These are phyloP conservation scores for Suhomyces panamericanus DNA, from an alignment of 1,139 yeast species.

Conservation along the genomic window DNA sequence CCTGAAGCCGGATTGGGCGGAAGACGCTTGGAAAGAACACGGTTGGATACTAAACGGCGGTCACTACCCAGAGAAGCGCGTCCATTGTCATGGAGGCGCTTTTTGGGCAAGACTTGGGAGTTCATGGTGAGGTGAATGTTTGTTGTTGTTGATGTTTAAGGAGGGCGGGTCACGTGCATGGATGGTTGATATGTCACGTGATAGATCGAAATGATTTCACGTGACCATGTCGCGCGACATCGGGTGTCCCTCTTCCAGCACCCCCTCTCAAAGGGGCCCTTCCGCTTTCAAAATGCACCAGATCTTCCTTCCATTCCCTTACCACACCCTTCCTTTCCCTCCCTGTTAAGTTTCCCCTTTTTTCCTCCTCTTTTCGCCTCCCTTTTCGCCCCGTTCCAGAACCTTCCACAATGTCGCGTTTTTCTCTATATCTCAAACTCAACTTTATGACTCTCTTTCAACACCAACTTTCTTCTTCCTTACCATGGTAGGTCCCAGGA, in stretches of 20 bases:
- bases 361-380: neutral
- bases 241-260: no score
- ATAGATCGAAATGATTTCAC: neutral
- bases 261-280: no score
- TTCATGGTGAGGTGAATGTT: constrained; percentile 8
- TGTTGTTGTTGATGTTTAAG: constrained; percentile 9
- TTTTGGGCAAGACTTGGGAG: constrained; percentile 18
- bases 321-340: neutral
- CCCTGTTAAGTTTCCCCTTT: neutral
- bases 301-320: no score
- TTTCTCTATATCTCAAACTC: neutral
- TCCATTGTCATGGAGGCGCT: constrained; percentile 10
- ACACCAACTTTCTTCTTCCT: constrained; percentile 1
- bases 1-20: constrained; percentile 6
- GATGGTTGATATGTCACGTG: neutral
- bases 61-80: constrained; percentile 9
- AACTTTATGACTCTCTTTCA: neutral
- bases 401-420: constrained; percentile 4
- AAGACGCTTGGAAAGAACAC: constrained; percentile 15
- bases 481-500: constrained; percentile 7
- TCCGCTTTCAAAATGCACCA: no score
- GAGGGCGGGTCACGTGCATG: neutral
- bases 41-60: constrained; percentile 15
- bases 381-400: constrained; percentile 1
- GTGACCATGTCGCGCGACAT: neutral